These are phyloP conservation scores for Erysimum cheiri DNA, from an alignment of 441 rosid species.

Conservation along the genomic window DNA sequence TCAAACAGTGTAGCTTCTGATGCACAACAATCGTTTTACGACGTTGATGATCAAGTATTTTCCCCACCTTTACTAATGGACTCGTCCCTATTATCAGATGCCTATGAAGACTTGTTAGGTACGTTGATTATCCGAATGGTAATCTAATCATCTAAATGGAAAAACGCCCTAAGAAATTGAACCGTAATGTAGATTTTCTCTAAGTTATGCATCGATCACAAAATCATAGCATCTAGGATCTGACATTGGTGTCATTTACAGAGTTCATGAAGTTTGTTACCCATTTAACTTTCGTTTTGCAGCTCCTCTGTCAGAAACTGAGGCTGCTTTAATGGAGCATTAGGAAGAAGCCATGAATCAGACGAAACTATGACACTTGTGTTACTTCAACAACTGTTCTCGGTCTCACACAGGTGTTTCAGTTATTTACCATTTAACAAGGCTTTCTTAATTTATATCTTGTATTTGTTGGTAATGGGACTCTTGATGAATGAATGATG, in stretches of 20 bases:
- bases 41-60: slow-evolving; percentile 81
- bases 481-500: slow-evolving; percentile 24
- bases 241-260: neutral
- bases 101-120: slow-evolving; percentile 97
- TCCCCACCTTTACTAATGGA: slow-evolving; percentile 96
- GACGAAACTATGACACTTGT: neutral
- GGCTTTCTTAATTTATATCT: slow-evolving; percentile 31
- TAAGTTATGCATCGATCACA: neutral
- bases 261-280: slow-evolving; percentile 27
- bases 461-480: slow-evolving; percentile 34
- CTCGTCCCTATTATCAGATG: slow-evolving; percentile 68
- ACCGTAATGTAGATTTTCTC: neutral
- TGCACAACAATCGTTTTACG: slow-evolving; percentile 65
- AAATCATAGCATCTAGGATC: slow-evolving; percentile 11
- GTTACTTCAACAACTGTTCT: slow-evolving; percentile 29
- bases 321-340: slow-evolving; percentile 91
- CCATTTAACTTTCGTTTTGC: slow-evolving; percentile 42
- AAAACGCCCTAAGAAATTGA: neutral
- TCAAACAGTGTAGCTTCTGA: slow-evolving; percentile 68
- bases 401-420: slow-evolving; percentile 18
- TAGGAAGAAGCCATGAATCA: slow-evolving; percentile 49
- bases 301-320: slow-evolving; percentile 98
- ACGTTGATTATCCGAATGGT: slow-evolving; percentile 37
- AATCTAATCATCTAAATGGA: neutral
- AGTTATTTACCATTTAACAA: slow-evolving; percentile 33